Conservation (phyloP, 1,139 yeast species). For the Zygoascus sp. region DNA sequence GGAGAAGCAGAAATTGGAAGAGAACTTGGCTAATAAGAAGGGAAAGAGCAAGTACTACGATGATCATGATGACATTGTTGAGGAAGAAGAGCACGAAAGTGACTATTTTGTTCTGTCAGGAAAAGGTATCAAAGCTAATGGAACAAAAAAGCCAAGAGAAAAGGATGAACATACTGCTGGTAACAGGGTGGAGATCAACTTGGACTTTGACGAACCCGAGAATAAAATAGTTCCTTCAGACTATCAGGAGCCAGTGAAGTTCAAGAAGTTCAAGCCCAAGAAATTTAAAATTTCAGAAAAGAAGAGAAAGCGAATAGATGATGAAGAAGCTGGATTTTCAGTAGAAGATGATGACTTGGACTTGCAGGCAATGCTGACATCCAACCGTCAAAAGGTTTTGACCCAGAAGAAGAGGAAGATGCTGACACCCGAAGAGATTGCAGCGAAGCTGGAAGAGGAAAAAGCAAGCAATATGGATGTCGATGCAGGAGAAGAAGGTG, state of each 20-base stretch:
- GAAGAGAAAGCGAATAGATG: slow-evolving; percentile 25
- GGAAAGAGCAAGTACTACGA: slow-evolving; percentile 28
- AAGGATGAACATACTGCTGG: background rate
- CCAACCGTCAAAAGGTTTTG: slow-evolving; percentile 45
- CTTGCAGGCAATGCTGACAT: slow-evolving; percentile 31
- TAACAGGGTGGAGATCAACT: background rate
- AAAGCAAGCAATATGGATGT: slow-evolving; percentile 15
- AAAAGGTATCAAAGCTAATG: slow-evolving; percentile 15
- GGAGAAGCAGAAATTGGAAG: slow-evolving; percentile 33
- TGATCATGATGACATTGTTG: slow-evolving; percentile 25
- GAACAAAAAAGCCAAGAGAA: background rate
- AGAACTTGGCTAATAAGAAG: slow-evolving; percentile 30
- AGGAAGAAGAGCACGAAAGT: slow-evolving; percentile 29
- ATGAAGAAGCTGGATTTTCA: slow-evolving; percentile 19
- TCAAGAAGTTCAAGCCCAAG: slow-evolving; percentile 44
- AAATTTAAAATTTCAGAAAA: slow-evolving; percentile 17
- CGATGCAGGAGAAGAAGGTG: slow-evolving; percentile 17
- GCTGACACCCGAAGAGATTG: slow-evolving; percentile 25
- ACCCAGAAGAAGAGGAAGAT: slow-evolving; percentile 30
- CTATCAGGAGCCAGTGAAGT: slow-evolving; percentile 39
- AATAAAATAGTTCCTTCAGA: slow-evolving; percentile 17
- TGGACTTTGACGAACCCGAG: slow-evolving; percentile 21
- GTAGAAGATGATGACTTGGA: slow-evolving; percentile 22
- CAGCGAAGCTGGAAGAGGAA: slow-evolving; percentile 18
- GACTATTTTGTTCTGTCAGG: slow-evolving; percentile 30